phyloP scores from a whole-genome alignment of 176 grass and related monocot genomes.

The Zizania latifolia region DNA sequence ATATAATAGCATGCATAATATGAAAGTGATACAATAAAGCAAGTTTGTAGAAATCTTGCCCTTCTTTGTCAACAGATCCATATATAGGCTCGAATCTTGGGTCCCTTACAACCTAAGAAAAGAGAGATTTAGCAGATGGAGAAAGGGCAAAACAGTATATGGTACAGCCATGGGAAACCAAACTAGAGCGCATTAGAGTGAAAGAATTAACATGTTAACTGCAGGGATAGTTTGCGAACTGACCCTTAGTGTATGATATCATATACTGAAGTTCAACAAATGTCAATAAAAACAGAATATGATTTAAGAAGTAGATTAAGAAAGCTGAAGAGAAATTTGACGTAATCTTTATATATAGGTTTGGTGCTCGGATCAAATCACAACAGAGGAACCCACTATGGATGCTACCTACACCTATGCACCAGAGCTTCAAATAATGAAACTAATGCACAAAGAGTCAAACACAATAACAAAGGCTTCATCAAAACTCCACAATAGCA shows the following conservation, averaged over 20 bases:
- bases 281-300: background rate
- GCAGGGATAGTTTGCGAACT: background rate
- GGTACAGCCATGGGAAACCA: background rate
- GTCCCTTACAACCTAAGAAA: constrained; percentile 65
- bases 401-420: background rate
- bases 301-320: background rate
- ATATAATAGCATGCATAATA: background rate
- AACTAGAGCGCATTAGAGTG: background rate
- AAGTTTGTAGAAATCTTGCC: constrained; percentile 38
- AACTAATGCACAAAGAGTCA: background rate
- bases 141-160: background rate
- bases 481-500: background rate
- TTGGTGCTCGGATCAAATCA: background rate
- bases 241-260: background rate
- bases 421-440: background rate
- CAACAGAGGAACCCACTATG: background rate
- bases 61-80: constrained; percentile 76
- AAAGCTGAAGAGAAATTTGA: background rate
- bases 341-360: background rate
- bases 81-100: constrained; percentile 74
- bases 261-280: background rate
- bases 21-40: background rate
- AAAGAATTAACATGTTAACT: background rate
- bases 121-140: background rate
- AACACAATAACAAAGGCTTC: background rate